Conservation (phyloP, 305 asterid species). For the Ilex paraguariensis region DNA sequence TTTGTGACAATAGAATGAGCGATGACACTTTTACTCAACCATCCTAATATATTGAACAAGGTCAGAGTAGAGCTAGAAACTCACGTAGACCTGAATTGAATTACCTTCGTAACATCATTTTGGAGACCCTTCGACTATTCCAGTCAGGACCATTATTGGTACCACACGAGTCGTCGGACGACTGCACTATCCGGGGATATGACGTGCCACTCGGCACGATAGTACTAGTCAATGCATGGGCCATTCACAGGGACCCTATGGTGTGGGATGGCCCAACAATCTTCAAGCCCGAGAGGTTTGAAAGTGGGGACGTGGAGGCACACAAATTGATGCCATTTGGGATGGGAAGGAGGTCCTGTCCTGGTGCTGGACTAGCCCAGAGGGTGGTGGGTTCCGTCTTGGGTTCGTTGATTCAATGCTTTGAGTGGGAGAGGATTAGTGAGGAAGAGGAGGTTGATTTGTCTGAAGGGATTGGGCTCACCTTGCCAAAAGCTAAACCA, state of each 20-base stretch:
- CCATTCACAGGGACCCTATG: constrained; percentile 18
- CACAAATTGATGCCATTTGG: constrained; percentile 29
- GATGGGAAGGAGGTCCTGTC: constrained; percentile 38
- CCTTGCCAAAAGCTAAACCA: constrained; percentile 22
- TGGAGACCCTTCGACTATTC: constrained; percentile 26
- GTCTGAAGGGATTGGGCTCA: constrained; percentile 19
- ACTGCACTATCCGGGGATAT: constrained; percentile 20
- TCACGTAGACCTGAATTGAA: constrained; percentile 3
- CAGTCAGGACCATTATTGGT: constrained; percentile 23
- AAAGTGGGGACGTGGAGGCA: constrained; percentile 14
- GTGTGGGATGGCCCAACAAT: constrained; percentile 18
- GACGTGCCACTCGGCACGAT: constrained; percentile 24
- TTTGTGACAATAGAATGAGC: constrained; percentile 28
- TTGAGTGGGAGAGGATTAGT: constrained; percentile 35
- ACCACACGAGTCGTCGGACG: constrained; percentile 26
- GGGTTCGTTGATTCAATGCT: constrained; percentile 29
- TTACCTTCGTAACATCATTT: constrained; percentile 23
- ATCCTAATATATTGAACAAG: constrained; percentile 18
- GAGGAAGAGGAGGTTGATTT: constrained; percentile 15
- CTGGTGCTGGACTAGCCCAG: constrained; percentile 33
- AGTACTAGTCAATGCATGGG: constrained; percentile 22
- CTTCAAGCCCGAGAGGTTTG: constrained; percentile 31
- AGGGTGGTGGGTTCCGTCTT: constrained; percentile 31
- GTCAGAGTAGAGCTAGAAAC: constrained; percentile 12
- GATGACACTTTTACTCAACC: constrained; percentile 25